Base-by-base conservation (phyloP, 2,329 filamentous ascomycete species). In the Penicillium hordei region DNA sequence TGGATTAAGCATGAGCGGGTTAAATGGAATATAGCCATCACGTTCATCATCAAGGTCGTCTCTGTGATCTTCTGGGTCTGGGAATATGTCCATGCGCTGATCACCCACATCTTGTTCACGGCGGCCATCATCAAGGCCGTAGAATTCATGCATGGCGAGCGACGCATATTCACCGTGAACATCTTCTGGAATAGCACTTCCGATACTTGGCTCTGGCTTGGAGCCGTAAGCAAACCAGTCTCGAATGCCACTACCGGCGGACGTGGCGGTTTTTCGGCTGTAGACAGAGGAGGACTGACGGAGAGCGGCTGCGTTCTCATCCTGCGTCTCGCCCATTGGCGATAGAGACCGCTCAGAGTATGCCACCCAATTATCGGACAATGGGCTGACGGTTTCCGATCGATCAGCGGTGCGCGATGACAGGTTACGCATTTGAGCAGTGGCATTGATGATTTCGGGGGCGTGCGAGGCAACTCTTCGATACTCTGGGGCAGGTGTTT, bases 1-100 rank as follows among this genome's bases (percentile, higher is more conserved):
- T 23, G 78, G 78, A 51, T 81, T 80, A 69, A 81, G 75, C 57
- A 71, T 72, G 19, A 81, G 67, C 3, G 79, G 79, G 40, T 79
- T 77, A n/a, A 75, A 65, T 7, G 62, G 68, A 33, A 72, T 59
- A 23, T n/a, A 31, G 3, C 57, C 57, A 17, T 65, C 50, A 17
- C 42, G 52, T 6, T 65, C 62, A 29, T 66, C 62, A n/a, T 69
- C 63, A 2, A 62, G 57, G 36, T 68, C 61, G 15, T 68, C 60
- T 19, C 67, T 68, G 34, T 72, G 65, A 29, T 71, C 64, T 33
- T 69, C 68, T 17, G 72, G 68, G 48, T 74, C 71, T 19, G 69
- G 63, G 58, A 71, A 71, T 43, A 73, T 69, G 49, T 73, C 66
- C 57, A 74, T 71, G 48, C 67, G 67, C 46, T 70, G 66, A 39